These are phyloP conservation scores for Yamadazyma epiphylla DNA, from an alignment of 1,139 yeast genomes.

Conservation along the genomic window DNA sequence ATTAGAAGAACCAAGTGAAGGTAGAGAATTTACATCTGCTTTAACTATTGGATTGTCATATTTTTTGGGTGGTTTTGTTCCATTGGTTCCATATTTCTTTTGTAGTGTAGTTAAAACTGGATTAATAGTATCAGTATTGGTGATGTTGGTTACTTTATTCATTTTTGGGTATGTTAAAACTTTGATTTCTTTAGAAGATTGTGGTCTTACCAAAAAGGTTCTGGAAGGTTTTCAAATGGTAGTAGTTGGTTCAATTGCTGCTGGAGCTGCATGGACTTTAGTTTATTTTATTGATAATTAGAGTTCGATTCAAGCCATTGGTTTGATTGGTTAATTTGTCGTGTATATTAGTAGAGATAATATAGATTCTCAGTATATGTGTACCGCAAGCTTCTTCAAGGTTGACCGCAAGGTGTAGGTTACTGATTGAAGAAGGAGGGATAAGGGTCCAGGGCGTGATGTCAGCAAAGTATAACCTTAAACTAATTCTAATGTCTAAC, in stretches of 20 bases:
- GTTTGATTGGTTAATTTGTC: not conserved
- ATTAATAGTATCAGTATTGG: slow-evolving; percentile 65
- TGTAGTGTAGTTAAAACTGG: slow-evolving; percentile 72
- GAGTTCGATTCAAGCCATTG: not conserved
- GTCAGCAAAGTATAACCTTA: too few relatives aligned
- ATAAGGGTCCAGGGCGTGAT: too few relatives aligned
- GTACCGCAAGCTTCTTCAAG: too few relatives aligned
- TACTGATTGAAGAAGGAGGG: too few relatives aligned
- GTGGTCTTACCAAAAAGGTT: slow-evolving; percentile 57
- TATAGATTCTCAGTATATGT: too few relatives aligned
- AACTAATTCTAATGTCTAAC: too few relatives aligned
- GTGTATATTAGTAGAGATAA: not conserved
- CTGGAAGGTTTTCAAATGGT: slow-evolving; percentile 89
- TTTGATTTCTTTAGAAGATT: slow-evolving; percentile 71
- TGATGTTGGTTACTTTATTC: slow-evolving; percentile 84
- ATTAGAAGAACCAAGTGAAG: slow-evolving; percentile 77
- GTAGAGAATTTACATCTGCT: slow-evolving; percentile 72
- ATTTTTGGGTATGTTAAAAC: slow-evolving; percentile 87
- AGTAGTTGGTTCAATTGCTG: slow-evolving; percentile 89
- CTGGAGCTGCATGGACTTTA: slow-evolving; percentile 94
- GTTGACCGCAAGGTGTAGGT: too few relatives aligned
- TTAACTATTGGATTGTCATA: slow-evolving; percentile 72
- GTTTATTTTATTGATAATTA: slow-evolving; percentile 67
- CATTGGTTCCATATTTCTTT: slow-evolving; percentile 77
- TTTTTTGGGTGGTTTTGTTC: slow-evolving; percentile 80